These are phyloP conservation scores for Bidens hawaiensis DNA, from an alignment of 140 eudicot species.

Conservation along the genomic window DNA sequence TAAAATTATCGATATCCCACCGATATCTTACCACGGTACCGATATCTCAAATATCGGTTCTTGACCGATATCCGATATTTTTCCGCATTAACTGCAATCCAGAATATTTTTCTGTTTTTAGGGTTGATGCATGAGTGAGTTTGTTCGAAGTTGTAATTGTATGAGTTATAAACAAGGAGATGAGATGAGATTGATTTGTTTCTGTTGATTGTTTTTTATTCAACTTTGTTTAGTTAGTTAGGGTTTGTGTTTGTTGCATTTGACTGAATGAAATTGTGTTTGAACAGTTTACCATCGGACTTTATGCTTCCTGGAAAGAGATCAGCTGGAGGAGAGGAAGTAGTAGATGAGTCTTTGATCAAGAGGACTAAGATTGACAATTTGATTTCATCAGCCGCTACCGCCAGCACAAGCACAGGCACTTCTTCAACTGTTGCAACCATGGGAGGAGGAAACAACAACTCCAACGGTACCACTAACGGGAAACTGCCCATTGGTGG, in stretches of 20 bases:
- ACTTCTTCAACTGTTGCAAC: conserved; percentile 24
- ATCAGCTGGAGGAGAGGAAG: conserved; percentile 51
- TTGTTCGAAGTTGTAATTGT: neutral
- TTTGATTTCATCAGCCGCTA: conserved; percentile 34
- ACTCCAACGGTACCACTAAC: conserved; percentile 33
- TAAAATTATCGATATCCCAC: no score
- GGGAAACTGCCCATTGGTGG: conserved; percentile 36
- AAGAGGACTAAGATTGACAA: conserved; percentile 49
- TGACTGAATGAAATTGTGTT: conserved; percentile 18
- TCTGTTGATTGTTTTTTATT: conserved; percentile 2
- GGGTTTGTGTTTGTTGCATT: neutral
- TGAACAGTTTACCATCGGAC: conserved; percentile 64
- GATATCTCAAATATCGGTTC: no score
- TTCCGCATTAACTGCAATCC: no score
- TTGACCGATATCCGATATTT: no score
- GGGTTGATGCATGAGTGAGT: conserved; percentile 12
- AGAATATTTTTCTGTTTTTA: no score
- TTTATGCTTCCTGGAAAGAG: conserved; percentile 97
- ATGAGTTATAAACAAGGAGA: no score
- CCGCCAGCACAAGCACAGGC: conserved; percentile 27
- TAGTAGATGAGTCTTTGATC: conserved; percentile 44
- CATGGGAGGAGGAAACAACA: conserved; percentile 49
- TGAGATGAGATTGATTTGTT: no score
- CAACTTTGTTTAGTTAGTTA: neutral
- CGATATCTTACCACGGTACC: no score